Evolutionary conservation across 805 yeast genomes (phyloP), one percentile per base, ranked within the genome.

Genomic region (Yamadazyma philogaea): DNA sequence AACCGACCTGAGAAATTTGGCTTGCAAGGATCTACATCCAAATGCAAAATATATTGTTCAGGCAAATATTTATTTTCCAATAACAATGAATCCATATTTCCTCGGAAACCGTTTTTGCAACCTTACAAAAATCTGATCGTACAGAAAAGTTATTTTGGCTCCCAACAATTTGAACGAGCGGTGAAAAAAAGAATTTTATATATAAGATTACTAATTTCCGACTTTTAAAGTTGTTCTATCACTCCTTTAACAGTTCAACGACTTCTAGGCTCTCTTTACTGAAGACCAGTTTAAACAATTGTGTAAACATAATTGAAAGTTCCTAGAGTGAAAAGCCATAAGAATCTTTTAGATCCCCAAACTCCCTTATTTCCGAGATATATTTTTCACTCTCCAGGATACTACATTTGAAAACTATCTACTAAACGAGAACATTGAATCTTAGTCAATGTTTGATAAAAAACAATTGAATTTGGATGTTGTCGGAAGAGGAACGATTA

Each of bases 401-500:
- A 24, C 12, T 7, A 24, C 12, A 22, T 3, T 24, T 4, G 8
- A 24, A 24, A 24, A 24, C n/a, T n/a, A 24, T 24, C 12, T n/a
- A 24, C 8, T 24, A 24, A n/a, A 5, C 28, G 28, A 24, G 28
- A 24, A 24, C n/a, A 24, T 24, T 7, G 10, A n/a, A 7, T 24
- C 8, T 3, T 3, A 3, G 22, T 24, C 24, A 17, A 39, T 39
- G 42, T 24, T 26, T 18, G 30, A 20, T 16, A 26, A 30, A 31
- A 26, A 33, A 7, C 37, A 53, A 57, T 36, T 51, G 58, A 60
- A 57, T 33, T 31, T 41, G 30, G 33, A 32, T 14, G 43, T 42
- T 16, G 64, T 51, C 6, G 51, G 57, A 37, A 59, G 63, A 10
- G 75, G 75, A 4, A 67, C 70, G 8, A 65, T 70, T 36, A 56